phyloP scores from a whole-genome alignment of 495 filamentous ascomycete genomes.

The Aspergillus incahuasiensis region DNA sequence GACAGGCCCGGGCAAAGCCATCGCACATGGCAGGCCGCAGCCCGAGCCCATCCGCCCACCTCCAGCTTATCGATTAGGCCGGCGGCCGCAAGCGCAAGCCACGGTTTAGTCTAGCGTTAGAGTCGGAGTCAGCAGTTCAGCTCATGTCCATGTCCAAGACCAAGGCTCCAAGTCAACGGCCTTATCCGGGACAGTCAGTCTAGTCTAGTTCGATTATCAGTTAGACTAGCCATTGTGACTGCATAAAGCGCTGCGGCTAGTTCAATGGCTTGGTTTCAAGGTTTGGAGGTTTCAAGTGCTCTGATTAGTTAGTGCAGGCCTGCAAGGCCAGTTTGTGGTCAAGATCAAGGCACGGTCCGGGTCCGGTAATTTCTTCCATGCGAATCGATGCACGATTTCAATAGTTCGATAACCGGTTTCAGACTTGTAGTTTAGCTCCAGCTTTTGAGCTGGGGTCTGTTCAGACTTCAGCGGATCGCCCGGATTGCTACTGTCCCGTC shows the following conservation, averaged over 20 bases:
- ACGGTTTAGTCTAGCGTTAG: too few relatives aligned
- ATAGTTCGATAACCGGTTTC: slow-evolving; percentile 3
- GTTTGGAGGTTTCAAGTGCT: background rate
- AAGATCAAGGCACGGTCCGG: background rate
- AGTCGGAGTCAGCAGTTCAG: background rate
- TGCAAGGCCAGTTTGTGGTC: background rate
- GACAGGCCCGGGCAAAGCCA: background rate
- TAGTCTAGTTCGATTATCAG: too few relatives aligned
- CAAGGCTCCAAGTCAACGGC: background rate
- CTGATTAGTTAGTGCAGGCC: background rate
- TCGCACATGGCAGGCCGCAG: too few relatives aligned
- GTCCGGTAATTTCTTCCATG: background rate
- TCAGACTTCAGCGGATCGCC: background rate
- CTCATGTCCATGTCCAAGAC: too few relatives aligned
- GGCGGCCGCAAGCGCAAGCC: background rate
- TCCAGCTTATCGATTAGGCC: too few relatives aligned
- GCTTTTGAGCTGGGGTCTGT: too few relatives aligned
- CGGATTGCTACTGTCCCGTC: background rate
- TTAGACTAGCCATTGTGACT: too few relatives aligned
- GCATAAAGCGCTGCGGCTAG: background rate
- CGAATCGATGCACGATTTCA: slow-evolving; percentile 7
- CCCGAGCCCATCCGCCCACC: too few relatives aligned
- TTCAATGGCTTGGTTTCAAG: background rate
- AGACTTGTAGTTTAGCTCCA: background rate
- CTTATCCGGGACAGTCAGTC: background rate